phyloP scores from a whole-genome alignment of 306 rosid species.

The Lagenaria siceraria region DNA sequence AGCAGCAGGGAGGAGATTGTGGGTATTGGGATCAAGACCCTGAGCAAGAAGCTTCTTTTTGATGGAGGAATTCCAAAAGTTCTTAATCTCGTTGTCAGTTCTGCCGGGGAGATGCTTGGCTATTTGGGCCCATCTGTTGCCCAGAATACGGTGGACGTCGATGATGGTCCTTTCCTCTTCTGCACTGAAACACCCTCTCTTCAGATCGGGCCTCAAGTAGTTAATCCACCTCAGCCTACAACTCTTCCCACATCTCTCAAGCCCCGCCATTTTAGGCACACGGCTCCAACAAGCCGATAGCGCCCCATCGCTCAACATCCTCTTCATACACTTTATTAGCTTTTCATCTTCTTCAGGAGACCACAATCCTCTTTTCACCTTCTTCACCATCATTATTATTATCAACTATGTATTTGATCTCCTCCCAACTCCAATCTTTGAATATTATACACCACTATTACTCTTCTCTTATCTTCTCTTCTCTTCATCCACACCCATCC shows the following conservation, averaged over 20 bases:
- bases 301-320: too few relatives aligned
- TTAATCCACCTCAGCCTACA: constrained; percentile 85
- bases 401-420: too few relatives aligned
- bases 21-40: constrained; percentile 88
- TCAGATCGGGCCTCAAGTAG: constrained; percentile 74
- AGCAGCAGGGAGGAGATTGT: constrained; percentile 29
- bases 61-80: constrained; percentile 82
- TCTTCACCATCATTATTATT: background rate
- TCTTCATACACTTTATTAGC: constrained; percentile 33
- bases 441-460: too few relatives aligned
- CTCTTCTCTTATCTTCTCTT: too few relatives aligned
- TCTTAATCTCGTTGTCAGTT: constrained; percentile 89
- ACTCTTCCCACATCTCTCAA: constrained; percentile 86
- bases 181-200: constrained; percentile 62
- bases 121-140: constrained; percentile 91
- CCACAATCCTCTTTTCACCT: constrained; percentile 83
- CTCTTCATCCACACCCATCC: too few relatives aligned
- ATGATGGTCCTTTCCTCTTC: constrained; percentile 65
- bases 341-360: constrained; percentile 94
- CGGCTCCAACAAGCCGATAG: constrained; percentile 55
- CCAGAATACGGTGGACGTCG: constrained; percentile 75
- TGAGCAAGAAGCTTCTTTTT: constrained; percentile 74
- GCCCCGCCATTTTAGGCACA: constrained; percentile 64
- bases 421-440: too few relatives aligned
- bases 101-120: constrained; percentile 93